These are phyloP conservation scores for Rhizopus delemar DNA, from an alignment of 371 early-diverging fungal species.

Conservation along the genomic window DNA sequence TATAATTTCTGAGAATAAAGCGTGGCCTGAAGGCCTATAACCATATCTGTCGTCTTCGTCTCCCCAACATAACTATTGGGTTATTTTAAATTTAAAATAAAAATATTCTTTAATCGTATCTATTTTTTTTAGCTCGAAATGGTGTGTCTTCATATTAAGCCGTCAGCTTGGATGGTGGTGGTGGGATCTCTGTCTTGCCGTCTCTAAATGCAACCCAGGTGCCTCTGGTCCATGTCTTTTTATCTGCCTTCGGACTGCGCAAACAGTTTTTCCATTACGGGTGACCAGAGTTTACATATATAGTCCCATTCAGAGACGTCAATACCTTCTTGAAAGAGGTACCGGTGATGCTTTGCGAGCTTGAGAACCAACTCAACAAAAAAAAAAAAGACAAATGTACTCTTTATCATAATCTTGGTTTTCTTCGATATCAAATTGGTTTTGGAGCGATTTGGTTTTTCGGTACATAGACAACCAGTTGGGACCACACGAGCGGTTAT, in stretches of 20 bases:
- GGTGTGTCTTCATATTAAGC: too few relatives aligned
- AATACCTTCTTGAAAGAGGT: slow-evolving; percentile 3
- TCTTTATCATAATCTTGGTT: slow-evolving; percentile 5
- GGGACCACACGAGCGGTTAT: neutral
- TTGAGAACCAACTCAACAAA: slow-evolving; percentile 4
- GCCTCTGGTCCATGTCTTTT: slow-evolving; percentile 7
- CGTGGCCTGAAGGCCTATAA: too few relatives aligned
- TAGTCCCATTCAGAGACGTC: slow-evolving; percentile 3
- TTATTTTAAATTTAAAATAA: too few relatives aligned
- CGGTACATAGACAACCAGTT: slow-evolving; percentile 9
- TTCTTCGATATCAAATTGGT: slow-evolving; percentile 6
- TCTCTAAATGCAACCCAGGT: slow-evolving; percentile 4
- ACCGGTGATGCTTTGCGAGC: slow-evolving; percentile 3
- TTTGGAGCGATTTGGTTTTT: slow-evolving; percentile 1
- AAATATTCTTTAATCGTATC: too few relatives aligned
- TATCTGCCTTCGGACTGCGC: neutral
- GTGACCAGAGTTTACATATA: slow-evolving; percentile 1
- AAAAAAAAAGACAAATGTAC: slow-evolving; percentile 3
- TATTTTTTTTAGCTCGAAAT: too few relatives aligned
- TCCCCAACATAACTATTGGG: too few relatives aligned
- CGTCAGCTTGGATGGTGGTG: neutral
- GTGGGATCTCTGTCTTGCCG: neutral
- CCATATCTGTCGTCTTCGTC: too few relatives aligned
- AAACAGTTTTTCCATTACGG: slow-evolving; percentile 6
- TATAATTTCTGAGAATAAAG: too few relatives aligned